A percentile compares a stretch with the other conserved stretches of the same genome.
Conservation (phyloP, 2,329 filamentous ascomycete genomes). For the Fusarium sp. region DNA sequence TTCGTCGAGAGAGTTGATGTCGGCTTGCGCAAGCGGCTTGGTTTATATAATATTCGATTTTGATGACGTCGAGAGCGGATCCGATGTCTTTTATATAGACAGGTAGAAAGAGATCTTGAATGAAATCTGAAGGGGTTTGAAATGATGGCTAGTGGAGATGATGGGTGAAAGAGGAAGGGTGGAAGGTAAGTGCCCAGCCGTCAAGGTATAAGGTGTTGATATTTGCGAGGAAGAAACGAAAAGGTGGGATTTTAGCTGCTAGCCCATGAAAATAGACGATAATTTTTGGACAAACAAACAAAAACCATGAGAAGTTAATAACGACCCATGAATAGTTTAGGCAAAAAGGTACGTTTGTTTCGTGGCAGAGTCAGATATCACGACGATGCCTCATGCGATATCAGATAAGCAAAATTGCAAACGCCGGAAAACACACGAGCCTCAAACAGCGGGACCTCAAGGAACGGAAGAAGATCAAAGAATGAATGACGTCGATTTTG, state of each 20-base stretch:
- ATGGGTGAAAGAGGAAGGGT: neutral
- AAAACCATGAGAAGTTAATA: neutral
- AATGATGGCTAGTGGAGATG: neutral
- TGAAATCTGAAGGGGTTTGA: neutral
- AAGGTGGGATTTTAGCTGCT: neutral
- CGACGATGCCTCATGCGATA: neutral
- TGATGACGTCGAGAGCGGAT: neutral
- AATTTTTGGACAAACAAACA: neutral
- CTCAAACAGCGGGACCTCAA: neutral
- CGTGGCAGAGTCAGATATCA: neutral
- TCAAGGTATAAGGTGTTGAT: neutral
- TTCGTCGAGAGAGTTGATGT: neutral
- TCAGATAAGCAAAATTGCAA: neutral
- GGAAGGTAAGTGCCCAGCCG: neutral
- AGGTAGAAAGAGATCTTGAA: too few relatives aligned
- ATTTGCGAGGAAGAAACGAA: neutral
- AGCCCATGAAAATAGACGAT: neutral
- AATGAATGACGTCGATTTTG: neutral
- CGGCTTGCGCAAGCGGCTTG: neutral
- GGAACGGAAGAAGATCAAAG: neutral
- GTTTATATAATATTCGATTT: neutral
- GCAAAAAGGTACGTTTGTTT: neutral
- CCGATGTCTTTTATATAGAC: neutral
- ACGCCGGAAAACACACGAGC: neutral
- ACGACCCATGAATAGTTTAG: neutral